phyloP scores from a whole-genome alignment of 139 green algal genomes.

The Chlamydomonas sp. region DNA sequence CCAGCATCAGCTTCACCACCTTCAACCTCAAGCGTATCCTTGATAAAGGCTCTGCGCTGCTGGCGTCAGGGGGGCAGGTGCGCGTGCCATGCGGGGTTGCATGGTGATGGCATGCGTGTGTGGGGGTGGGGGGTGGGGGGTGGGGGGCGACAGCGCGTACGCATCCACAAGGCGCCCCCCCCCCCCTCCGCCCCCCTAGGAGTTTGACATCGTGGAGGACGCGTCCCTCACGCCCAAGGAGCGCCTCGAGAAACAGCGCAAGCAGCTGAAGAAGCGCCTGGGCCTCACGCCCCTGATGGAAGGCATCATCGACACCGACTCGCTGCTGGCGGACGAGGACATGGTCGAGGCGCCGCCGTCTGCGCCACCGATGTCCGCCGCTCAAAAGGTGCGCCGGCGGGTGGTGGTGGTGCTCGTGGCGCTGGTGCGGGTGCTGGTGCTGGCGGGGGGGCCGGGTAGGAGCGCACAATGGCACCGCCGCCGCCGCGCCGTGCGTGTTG shows the following conservation, averaged over 20 bases:
- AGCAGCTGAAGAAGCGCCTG: slow-evolving; percentile 59
- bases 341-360: slow-evolving; percentile 28
- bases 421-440: too few species aligned
- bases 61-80: slow-evolving; percentile 74
- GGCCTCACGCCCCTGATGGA: slow-evolving; percentile 40
- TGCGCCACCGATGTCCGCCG: not conserved
- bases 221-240: slow-evolving; percentile 32
- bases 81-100: not conserved
- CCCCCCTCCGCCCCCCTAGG: too few species aligned
- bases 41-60: slow-evolving; percentile 57
- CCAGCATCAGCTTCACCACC: slow-evolving; percentile 25
- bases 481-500: too few species aligned
- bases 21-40: slow-evolving; percentile 67
- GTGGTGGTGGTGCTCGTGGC: too few species aligned
- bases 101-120: too few species aligned
- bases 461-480: too few species aligned
- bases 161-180: too few species aligned
- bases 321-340: slow-evolving; percentile 75
- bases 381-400: not conserved
- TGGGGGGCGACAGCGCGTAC: too few species aligned
- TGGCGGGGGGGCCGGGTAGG: too few species aligned
- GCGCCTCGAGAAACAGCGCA: slow-evolving; percentile 56
- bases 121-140: too few species aligned
- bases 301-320: slow-evolving; percentile 59
- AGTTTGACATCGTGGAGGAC: slow-evolving; percentile 49